Base-by-base conservation (phyloP, 176 grass and related monocot species). In the Metroxylon sagu region DNA sequence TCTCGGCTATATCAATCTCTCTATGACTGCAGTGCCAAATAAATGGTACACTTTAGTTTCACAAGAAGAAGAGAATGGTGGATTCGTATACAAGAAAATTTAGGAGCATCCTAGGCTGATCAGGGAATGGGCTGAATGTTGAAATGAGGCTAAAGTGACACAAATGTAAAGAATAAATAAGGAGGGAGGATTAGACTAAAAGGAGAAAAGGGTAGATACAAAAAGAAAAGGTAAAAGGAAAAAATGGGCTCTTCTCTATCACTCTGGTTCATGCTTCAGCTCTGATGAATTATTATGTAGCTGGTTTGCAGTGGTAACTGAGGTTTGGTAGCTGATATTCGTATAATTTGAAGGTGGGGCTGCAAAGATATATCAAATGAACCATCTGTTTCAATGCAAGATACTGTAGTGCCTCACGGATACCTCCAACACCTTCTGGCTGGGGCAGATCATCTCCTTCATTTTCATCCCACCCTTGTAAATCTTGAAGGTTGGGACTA, bases 361-460 rank as follows among this genome's bases (percentile, higher is more conserved):
- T 62, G 57, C 53, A 29, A 19, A 35, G 56, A 80, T 77, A 59
- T 30, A 86, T 51, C 63, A 60, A 65, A 16, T 58, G 28, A 76
- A 48, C 62, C 50, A 56, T 62, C 18, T 15, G 6, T 62, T 62
- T 4, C n/a, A 62, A 48, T 23, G 18, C 30, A n/a, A 82, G 77
- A 85, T 62, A 53, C 74, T 74, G 68, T 95, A 83, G 69, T 95
- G 74, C 75, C 74, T 82, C 64, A 95, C 59, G 18, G 77, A 85
- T 64, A 84, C 79, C 17, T 71, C 68, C 48, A 95, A 54, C 2
- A 79, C 57, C 4, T 88, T 62, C 29, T 79, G 62, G 65, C 49
- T 83, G 21, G 85, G 89, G 64, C 71, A 76, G 59, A 85, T 85
- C 71, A 88, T 95, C 71, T 85, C 85, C 59, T 95, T 95, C 64